A percentile compares a stretch with the other conserved stretches of the same genome.
phyloP scores from a whole-genome alignment of 148 eudicot genomes.

The Fallopia convolvulus region DNA sequence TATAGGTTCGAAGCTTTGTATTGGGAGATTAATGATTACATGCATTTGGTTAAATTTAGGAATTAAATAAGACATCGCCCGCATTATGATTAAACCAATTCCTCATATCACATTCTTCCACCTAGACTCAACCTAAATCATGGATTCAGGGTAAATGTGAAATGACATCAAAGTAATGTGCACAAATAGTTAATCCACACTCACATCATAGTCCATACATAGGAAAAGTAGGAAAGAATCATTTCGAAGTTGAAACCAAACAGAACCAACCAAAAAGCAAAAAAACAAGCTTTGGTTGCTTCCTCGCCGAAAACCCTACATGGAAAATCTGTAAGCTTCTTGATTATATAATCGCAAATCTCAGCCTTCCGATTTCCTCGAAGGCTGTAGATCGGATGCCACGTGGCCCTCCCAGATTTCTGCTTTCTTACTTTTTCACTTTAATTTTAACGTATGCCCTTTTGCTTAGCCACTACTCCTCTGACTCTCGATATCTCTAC shows the following conservation, averaged over 20 bases:
- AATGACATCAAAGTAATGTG: not conserved
- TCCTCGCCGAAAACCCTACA: constrained; percentile 4
- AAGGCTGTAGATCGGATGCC: not conserved
- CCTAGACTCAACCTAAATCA: not conserved
- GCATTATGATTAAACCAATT: no score
- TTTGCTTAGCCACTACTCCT: constrained; percentile 13
- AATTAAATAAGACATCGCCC: no score
- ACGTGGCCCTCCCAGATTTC: not conserved
- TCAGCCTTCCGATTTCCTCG: not conserved
- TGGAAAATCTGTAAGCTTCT: not conserved
- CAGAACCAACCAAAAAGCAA: not conserved
- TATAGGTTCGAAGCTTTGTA: no score
- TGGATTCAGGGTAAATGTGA: not conserved
- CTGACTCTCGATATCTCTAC: constrained; percentile 6
- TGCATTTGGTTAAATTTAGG: no score
- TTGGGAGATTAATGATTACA: no score
- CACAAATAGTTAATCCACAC: no score
- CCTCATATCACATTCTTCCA: not conserved
- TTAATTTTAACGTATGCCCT: not conserved
- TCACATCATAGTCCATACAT: not conserved
- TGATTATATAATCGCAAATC: not conserved
- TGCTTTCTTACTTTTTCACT: not conserved
- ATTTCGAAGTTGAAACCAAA: not conserved
- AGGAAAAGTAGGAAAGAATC: not conserved
- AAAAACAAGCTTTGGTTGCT: not conserved